Base-by-base conservation (phyloP, 2,329 filamentous ascomycete genomes). In the Lachnellula hyalina region DNA sequence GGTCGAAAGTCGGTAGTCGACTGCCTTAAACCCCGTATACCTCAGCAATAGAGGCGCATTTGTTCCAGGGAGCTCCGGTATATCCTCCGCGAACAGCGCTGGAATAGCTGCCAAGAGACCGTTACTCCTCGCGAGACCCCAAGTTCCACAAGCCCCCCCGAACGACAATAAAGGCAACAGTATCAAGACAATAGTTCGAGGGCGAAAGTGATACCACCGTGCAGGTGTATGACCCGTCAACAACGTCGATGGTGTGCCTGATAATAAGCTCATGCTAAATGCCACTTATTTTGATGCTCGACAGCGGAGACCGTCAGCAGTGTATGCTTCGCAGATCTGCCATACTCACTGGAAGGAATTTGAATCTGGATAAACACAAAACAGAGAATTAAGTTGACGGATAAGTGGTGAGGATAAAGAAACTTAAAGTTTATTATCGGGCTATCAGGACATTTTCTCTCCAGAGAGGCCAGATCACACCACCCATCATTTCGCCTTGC, bases 1-100 rank as follows among this genome's bases (percentile, higher is more conserved):
- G 25, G 58, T 23, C 6, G 53, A 28, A 35, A 68, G 32, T 25
- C 63, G 62, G 2, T 32, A 15, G 54, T 67, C 67, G 19, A 68
- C 15, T n/a, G 47, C 47, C 17, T 25, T 47, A 17, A 65, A 15
- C 19, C 62, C 59, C 4, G 62, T 65, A 44, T 63, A 68, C 4
- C 19, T 41, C 45, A 49, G 61, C n/a, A 66, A 9, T 4, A 65
- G 41, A 3, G 52, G 36, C 17, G 52, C 53, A 11, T 54, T 53
- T 5, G 62, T 55, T 25, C 52, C 57, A 3, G 62, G 64, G 17
- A 65, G 62, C 25, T 35, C 50, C 4, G 62, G 41, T 14, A 53
- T 19, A 12, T 56, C 54, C 21, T 57, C 42, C 4, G n/a, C 28
- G 2, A 61, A 19, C 11, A 64, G 23, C 2, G 15, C 53, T 14